A percentile compares a stretch with the other conserved stretches of the same genome.
phyloP scores from a whole-genome alignment of 2,329 filamentous ascomycete genomes.

The Colletotrichum lindemuthianum region DNA sequence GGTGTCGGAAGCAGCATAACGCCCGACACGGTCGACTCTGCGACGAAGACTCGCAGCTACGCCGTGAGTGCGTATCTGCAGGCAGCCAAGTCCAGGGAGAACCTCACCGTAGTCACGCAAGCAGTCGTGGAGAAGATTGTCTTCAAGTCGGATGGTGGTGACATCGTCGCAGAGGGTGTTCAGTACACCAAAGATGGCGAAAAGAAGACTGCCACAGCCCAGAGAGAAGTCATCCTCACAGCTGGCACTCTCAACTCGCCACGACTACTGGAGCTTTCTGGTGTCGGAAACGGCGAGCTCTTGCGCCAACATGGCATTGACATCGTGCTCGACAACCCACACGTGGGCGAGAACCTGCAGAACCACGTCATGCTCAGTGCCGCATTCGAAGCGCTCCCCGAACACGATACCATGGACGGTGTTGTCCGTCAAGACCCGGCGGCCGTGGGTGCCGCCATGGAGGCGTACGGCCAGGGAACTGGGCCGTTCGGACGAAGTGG shows the following conservation, averaged over 20 bases:
- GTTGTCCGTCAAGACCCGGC: constrained; percentile 37
- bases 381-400: constrained; percentile 39
- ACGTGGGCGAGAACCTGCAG: constrained; percentile 53
- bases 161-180: constrained; percentile 38
- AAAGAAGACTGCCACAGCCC: constrained; percentile 39
- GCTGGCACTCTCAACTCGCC: constrained; percentile 55
- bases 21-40: constrained; percentile 40
- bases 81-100: constrained; percentile 35
- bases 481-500: constrained; percentile 39
- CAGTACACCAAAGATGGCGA: constrained; percentile 33
- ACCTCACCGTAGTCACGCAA: constrained; percentile 41
- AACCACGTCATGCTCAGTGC: constrained; percentile 43
- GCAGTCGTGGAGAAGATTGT: constrained; percentile 39
- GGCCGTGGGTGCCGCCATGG: constrained; percentile 37
- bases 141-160: constrained; percentile 35
- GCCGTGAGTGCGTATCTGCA: constrained; percentile 40
- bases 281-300: constrained; percentile 48
- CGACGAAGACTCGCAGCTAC: constrained; percentile 40
- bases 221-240: constrained; percentile 53
- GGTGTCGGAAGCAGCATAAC: constrained; percentile 33
- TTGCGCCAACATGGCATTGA: constrained; percentile 45
- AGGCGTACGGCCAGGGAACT: constrained; percentile 37
- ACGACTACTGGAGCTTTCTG: constrained; percentile 54
- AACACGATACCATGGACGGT: constrained; percentile 39
- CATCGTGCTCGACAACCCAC: constrained; percentile 45